Percentiles rank a stretch among this genome's conserved stretches.
These are phyloP conservation scores for Chrysosphaeria jannelii DNA, from an alignment of 2,329 filamentous ascomycete species.

Conservation along the genomic window DNA sequence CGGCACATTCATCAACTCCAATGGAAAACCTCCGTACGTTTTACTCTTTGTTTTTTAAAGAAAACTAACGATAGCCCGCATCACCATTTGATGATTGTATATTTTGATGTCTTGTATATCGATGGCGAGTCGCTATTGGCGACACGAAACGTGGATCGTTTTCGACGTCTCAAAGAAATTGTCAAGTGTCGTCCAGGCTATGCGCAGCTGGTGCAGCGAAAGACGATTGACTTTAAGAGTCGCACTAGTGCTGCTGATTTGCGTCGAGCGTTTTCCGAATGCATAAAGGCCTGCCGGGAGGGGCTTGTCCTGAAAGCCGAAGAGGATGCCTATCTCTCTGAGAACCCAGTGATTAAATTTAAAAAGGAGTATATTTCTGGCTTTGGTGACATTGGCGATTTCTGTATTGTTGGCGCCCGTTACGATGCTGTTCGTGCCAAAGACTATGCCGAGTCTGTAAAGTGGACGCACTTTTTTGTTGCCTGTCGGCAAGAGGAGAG, in stretches of 20 bases:
- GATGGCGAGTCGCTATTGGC: constrained; percentile 21
- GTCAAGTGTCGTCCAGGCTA: constrained; percentile 22
- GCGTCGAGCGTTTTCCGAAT: constrained; percentile 31
- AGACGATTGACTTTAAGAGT: constrained; percentile 33
- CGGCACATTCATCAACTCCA: too few relatives aligned
- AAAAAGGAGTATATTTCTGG: constrained; percentile 63
- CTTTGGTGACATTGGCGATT: constrained; percentile 59
- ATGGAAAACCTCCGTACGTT: too few relatives aligned
- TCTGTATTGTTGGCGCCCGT: constrained; percentile 46
- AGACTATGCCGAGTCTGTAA: constrained; percentile 21
- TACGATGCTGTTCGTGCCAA: constrained; percentile 34
- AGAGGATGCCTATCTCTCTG: constrained; percentile 45
- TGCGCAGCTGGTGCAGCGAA: constrained; percentile 34
- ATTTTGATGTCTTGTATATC: constrained; percentile 24
- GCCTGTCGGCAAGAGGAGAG: constrained; percentile 33
- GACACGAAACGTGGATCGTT: constrained; percentile 24
- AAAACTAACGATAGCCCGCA: too few relatives aligned
- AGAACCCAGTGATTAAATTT: constrained; percentile 31
- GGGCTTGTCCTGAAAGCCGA: constrained; percentile 59
- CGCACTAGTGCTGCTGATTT: constrained; percentile 21
- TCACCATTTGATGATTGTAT: constrained; percentile 30
- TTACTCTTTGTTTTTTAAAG: too few relatives aligned
- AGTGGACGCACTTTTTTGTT: constrained; percentile 58
- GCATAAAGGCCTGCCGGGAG: constrained; percentile 37
- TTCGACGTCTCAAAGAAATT: constrained; percentile 25